These are phyloP conservation scores for Neurospora sp. DNA, from an alignment of 495 filamentous ascomycete species.

Conservation along the genomic window DNA sequence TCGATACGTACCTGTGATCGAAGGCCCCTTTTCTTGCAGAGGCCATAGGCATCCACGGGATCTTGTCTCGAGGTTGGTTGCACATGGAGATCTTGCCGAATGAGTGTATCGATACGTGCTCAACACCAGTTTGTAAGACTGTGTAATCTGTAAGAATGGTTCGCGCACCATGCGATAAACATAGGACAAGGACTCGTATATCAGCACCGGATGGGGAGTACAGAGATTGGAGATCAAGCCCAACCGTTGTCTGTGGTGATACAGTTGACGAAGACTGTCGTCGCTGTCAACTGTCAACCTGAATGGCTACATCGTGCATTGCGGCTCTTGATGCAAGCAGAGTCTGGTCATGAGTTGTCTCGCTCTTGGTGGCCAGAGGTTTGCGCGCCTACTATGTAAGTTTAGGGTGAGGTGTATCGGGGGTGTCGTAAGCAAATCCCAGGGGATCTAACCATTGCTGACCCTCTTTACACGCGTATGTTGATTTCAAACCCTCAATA, in stretches of 20 bases:
- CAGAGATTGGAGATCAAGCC: background rate
- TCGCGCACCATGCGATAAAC: background rate
- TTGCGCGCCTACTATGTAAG: background rate
- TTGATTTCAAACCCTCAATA: background rate
- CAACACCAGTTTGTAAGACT: background rate
- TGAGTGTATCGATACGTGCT: background rate
- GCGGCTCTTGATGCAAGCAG: background rate
- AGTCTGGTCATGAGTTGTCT: background rate
- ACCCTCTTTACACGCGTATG: background rate
- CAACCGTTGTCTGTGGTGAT: background rate
- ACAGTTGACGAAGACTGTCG: background rate
- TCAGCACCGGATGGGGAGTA: background rate
- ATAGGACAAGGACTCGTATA: background rate
- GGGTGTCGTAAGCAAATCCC: background rate
- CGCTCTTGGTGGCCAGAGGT: background rate
- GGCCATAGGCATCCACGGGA: background rate
- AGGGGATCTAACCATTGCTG: background rate
- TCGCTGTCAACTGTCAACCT: background rate
- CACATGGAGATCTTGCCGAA: background rate
- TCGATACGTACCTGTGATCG: background rate
- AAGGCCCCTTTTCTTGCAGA: background rate
- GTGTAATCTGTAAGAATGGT: background rate
- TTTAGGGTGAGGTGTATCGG: background rate
- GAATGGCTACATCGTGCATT: background rate
- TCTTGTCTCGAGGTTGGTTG: background rate